Conservation (phyloP, 805 yeast species). For the Wickerhamiella spandovensis region DNA sequence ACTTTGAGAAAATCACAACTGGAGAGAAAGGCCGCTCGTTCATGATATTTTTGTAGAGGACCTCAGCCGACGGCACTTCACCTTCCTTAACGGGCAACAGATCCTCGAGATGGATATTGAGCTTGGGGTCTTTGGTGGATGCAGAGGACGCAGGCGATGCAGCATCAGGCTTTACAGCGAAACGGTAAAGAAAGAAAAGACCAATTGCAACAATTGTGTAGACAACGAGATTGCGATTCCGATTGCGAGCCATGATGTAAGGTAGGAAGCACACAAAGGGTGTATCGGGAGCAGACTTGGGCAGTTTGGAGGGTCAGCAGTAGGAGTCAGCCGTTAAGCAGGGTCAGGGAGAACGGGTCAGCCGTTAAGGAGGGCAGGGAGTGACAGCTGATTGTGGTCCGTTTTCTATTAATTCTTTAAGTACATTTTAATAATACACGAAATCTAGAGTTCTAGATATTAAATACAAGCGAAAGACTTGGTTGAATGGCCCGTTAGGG, state of each 20-base stretch:
- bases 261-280: not conserved
- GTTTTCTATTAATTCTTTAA: too few species aligned
- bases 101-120: not conserved
- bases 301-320: too few species aligned
- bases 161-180: not conserved
- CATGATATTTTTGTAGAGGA: constrained; percentile 5
- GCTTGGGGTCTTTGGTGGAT: not conserved
- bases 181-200: not conserved
- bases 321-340: too few species aligned
- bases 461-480: not conserved
- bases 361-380: too few species aligned
- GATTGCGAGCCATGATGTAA: not conserved
- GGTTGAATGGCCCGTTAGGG: too few species aligned
- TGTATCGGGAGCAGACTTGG: too few species aligned
- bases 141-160: not conserved
- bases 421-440: too few species aligned
- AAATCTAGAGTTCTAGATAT: too few species aligned
- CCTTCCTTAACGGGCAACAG: not conserved
- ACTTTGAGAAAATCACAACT: constrained; percentile 37
- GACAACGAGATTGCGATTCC: not conserved
- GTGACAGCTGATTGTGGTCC: too few species aligned
- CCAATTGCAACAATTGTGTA: not conserved
- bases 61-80: not conserved
- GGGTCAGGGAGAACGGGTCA: too few species aligned
- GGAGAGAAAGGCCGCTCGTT: constrained; percentile 13